Evolutionary conservation across 495 filamentous ascomycete species (phyloP), one percentile per base, ranked within the genome.

Genomic region (Choiromyces venosus): DNA sequence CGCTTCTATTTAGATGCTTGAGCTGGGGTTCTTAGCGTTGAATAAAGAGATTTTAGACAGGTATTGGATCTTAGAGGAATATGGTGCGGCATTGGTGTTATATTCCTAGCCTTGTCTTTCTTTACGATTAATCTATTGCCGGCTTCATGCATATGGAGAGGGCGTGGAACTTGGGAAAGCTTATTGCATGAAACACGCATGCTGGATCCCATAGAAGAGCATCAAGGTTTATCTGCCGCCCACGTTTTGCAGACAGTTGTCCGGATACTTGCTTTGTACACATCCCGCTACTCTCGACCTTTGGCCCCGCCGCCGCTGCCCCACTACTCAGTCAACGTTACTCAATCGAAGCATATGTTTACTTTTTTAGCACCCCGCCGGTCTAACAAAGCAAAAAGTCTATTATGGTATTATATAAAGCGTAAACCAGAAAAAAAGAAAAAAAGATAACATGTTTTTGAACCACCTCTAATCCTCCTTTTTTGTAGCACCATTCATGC

Each of bases 401-500:
- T 61, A 61, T 33, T 33, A 14, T 33, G 52, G 33, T 33, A 61
- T 61, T 33, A 33, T 61, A 61, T 18, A 33, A 33, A 33, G 25
- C 25, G 52, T 33, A 29, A 29, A 56, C 25, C n/a, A n/a, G n/a
- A n/a, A n/a, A n/a, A n/a, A n/a, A n/a, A n/a, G n/a, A n/a, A n/a
- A 16, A 67, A 67, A 18, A 10, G n/a, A 66, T 5, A 1, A 6
- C 46, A 69, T 69, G 67, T 75, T 37, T 72, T 75, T 33, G 14
- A 69, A 25, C 46, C 52, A 64, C 9, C n/a, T 14, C 39, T 7
- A 68, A 18, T 29, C 25, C 25, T 61, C 52, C 33, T 29, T 29
- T 33, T 61, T 33, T 61, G 33, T 4, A 33, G 52, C 4, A 14
- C 35, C 66, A 36, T 42, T 65, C 33, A 39, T 61, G 37, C 72